Evolutionary conservation across 805 yeast genomes (phyloP), one percentile per base, ranked within the genome.

Genomic region (Monosporozyma servazzii): DNA sequence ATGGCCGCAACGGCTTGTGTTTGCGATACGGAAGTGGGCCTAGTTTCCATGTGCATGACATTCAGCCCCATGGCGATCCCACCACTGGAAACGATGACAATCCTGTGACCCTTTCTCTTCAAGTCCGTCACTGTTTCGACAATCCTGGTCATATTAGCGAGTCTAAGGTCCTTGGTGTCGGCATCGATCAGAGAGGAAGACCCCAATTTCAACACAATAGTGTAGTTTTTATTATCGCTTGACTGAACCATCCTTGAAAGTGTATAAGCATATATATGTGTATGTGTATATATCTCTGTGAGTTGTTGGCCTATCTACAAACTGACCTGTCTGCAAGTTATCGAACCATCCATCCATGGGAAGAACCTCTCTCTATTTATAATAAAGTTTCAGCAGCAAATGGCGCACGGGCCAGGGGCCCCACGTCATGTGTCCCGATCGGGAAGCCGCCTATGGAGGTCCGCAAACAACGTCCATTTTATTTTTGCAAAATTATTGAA

Each of bases 171-270:
- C 52, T 83, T 80, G 7, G 97, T 88, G 29, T 68, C 74, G 65
- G 90, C 98, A 70, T 93, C 97, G 47, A 93, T 96, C 42, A 93
- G 79, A 5, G 98, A 91, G 2, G 97, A 88, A 1, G 97, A 86
- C 3, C 99, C 84, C 20, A 80, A 69, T 58, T 80, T 80, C 56
- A 80, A 77, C 9, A 80, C 84, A 27, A 80, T 73, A 1, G 81
- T 78, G 55, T 70, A 71, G 3, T 61, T 56, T 46, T 62, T 66
- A 43, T 27, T 39, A 5, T 41, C 13, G 27, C 7, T 25, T 7
- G 7, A 25, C n/a, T 41, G 5, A 10, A 23, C 30, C 45, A 39
- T 48, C 8, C 20, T 43, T 18, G 13, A 10, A 45, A 6, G 4
- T 17, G 18, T 10, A 11, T 17, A n/a, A n/a, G n/a, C n/a, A n/a